These are phyloP conservation scores for Casuarina equisetifolia DNA, from an alignment of 306 rosid species.

Conservation along the genomic window DNA sequence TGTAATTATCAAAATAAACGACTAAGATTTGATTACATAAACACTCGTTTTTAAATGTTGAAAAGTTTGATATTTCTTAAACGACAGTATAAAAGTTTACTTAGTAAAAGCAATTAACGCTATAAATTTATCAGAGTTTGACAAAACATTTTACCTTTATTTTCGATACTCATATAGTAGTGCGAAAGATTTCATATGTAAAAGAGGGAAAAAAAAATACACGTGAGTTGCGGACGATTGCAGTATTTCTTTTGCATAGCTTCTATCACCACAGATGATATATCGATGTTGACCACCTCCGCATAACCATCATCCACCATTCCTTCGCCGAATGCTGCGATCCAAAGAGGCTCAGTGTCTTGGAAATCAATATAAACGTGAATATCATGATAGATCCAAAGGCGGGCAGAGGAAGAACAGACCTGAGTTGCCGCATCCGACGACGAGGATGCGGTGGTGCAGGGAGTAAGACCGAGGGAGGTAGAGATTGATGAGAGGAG, in stretches of 20 bases:
- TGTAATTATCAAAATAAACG: not conserved
- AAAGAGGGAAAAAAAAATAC: slow-evolving; percentile 34
- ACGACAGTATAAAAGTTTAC: not conserved
- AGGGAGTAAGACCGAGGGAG: slow-evolving; percentile 35
- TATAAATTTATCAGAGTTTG: too few relatives aligned
- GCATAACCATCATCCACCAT: slow-evolving; percentile 77
- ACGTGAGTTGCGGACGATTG: slow-evolving; percentile 53
- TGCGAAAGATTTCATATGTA: not conserved
- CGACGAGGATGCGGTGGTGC: slow-evolving; percentile 50
- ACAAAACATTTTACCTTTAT: too few relatives aligned
- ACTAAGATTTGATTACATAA: not conserved
- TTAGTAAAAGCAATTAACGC: too few relatives aligned
- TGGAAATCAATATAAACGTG: not conserved
- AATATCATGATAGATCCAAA: not conserved
- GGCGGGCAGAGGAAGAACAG: not conserved
- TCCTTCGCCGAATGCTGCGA: slow-evolving; percentile 68
- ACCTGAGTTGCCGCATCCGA: slow-evolving; percentile 89
- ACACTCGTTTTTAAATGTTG: not conserved
- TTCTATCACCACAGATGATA: slow-evolving; percentile 71
- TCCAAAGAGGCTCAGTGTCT: not conserved
- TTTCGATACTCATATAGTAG: not conserved
- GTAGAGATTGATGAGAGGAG: slow-evolving; percentile 69
- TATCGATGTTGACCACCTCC: slow-evolving; percentile 73
- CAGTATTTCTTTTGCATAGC: slow-evolving; percentile 66
- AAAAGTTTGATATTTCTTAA: too few relatives aligned